Percentiles rank a stretch among this genome's conserved stretches.
These are phyloP conservation scores for Baudoinia panamericana DNA, from an alignment of 495 filamentous ascomycete species.

Conservation along the genomic window DNA sequence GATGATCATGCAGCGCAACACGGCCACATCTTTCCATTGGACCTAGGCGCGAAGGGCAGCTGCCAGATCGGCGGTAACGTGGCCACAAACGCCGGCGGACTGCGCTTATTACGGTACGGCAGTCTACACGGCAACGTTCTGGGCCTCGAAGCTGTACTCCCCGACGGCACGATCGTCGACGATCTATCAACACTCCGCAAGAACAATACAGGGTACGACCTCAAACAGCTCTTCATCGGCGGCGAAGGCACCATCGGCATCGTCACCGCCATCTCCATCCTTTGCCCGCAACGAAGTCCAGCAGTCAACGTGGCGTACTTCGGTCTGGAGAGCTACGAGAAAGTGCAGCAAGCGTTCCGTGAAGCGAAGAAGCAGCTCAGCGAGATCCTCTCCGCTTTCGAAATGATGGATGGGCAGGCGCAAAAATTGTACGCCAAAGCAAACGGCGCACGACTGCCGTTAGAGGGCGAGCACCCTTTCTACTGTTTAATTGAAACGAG, in stretches of 20 bases:
- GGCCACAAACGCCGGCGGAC: conserved; percentile 88
- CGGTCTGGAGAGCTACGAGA: conserved; percentile 71
- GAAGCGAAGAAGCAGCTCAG: conserved; percentile 80
- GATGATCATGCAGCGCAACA: conserved; percentile 71
- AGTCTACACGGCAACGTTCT: conserved; percentile 86
- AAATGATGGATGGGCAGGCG: conserved; percentile 80
- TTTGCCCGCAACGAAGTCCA: conserved; percentile 72
- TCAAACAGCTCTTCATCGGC: conserved; percentile 96
- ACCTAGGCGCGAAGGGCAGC: conserved; percentile 91
- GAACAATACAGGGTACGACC: conserved; percentile 96
- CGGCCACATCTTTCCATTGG: conserved; percentile 79
- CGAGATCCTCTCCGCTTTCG: conserved; percentile 93
- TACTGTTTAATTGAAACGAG: conserved; percentile 95
- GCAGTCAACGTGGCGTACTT: conserved; percentile 87
- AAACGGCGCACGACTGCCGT: conserved; percentile 58
- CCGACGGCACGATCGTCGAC: conserved; percentile 82
- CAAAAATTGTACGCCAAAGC: conserved; percentile 63
- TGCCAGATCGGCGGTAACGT: conserved; percentile 98
- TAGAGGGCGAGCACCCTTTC: conserved; percentile 76
- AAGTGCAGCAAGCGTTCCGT: conserved; percentile 66
- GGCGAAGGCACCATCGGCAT: conserved; percentile 89
- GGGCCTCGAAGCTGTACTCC: conserved; percentile 82
- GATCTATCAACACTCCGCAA: conserved; percentile 78
- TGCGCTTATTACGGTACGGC: conserved; percentile 82
- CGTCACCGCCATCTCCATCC: conserved; percentile 76